Evolutionary conservation across 805 yeast genomes (phyloP), one percentile per base, ranked within the genome.

Genomic region (Pichia membranifaciens): DNA sequence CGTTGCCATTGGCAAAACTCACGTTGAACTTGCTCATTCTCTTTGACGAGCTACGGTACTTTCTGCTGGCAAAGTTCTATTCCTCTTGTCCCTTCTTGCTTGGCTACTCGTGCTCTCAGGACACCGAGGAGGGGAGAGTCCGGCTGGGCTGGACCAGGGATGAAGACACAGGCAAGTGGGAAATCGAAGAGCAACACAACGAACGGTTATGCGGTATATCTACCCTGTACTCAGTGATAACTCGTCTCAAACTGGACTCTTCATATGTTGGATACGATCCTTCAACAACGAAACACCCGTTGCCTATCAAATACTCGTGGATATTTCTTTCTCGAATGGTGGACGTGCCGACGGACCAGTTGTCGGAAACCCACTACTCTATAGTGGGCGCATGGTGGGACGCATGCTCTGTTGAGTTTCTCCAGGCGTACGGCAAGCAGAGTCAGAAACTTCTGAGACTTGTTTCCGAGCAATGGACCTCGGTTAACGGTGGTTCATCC

Each of bases 381-480:
- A 76, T 84, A 2, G 73, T 81, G 4, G 82, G 87, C 2, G 78
- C 84, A 31, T 90, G 97, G 97, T 88, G 97, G 96, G 98, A 93
- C 54, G 79, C 89, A 5, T 73, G 84, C 42, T 90, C 86, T 0
- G 51, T 55, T 8, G 71, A 79, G 37, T 77, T 91, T 47, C 45
- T 73, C 7, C 58, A 59, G 9, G 74, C 72, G 1, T 91, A 81
- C 62, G 89, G 90, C 0, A 64, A 53, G 4, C 98, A 91, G 67
- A 93, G 79, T 3, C 47, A 39, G 5, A 93, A 93, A 61, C 46
- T 88, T 25, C 55, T 89, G 49, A 55, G 52, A 7, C 53, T 76
- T 10, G 59, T 79, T 5, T 72, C 75, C 48, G 60, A 59, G 3
- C 70, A 64, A 1, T 82, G 89, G 81, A 74, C 87, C 0, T 54